Evolutionary conservation across 306 rosid genomes (phyloP).

Genomic region (Rosa lucieae): DNA sequence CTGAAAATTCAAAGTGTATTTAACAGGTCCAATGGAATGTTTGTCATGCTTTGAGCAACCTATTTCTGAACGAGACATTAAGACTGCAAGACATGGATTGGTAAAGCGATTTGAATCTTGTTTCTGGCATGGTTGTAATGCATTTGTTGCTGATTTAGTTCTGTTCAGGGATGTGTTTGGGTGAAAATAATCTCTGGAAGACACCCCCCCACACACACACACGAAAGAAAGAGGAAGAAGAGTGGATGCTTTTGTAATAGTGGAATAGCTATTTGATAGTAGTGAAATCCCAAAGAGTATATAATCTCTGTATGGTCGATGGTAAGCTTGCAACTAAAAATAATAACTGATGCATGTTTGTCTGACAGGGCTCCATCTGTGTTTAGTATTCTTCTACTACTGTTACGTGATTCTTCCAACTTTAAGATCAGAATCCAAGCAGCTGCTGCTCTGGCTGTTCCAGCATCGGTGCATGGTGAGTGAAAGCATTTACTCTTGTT

Average conservation of each 20-base stretch:
- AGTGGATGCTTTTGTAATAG: not conserved
- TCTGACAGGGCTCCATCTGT: conserved; percentile 73
- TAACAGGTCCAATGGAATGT: conserved; percentile 97
- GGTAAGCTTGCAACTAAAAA: not conserved
- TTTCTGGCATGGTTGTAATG: conserved; percentile 1
- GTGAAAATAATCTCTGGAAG: not conserved
- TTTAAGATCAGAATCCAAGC: conserved; percentile 95
- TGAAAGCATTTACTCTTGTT: conserved; percentile 18
- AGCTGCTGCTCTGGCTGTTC: conserved; percentile 94
- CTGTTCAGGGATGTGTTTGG: conserved; percentile 12
- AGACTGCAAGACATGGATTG: conserved; percentile 82
- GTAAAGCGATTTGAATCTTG: conserved; percentile 36
- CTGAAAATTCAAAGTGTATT: conserved; percentile 25
- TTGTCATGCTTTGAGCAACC: conserved; percentile 94
- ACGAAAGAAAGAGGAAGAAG: not conserved
- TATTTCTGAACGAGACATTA: conserved; percentile 84
- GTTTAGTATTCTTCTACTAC: conserved; percentile 77
- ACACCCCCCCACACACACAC: not conserved
- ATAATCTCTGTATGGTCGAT: not conserved
- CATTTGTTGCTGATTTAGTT: conserved; percentile 4
- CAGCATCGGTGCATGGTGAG: conserved; percentile 64
- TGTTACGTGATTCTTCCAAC: conserved; percentile 81
- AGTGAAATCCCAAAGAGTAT: not conserved
- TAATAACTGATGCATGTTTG: not conserved
- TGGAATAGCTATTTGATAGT: not conserved